Percentiles rank a stretch among this genome's conserved stretches.
Conservation (phyloP, 2,329 filamentous ascomycete species). For the Clonostachys solani region DNA sequence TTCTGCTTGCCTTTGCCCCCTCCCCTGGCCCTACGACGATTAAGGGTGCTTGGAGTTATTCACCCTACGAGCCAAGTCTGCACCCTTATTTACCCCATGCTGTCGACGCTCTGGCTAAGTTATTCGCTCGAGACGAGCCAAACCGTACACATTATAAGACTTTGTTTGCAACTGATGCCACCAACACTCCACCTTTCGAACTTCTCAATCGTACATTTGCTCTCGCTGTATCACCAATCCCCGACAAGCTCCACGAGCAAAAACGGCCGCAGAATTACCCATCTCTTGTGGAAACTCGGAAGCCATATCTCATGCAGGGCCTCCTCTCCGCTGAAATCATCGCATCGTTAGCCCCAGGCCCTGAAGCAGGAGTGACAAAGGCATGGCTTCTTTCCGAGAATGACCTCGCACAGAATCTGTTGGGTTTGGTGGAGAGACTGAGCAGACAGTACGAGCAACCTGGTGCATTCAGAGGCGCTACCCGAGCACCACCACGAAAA, state of each 20-base stretch:
- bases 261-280: conserved; percentile 56
- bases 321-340: conserved; percentile 88
- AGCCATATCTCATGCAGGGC: conserved; percentile 88
- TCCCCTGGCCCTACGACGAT: conserved; percentile 57
- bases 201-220: conserved; percentile 84
- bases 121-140: conserved; percentile 88
- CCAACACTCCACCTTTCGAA: conserved; percentile 63
- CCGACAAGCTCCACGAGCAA: conserved; percentile 52
- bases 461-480: conserved; percentile 25
- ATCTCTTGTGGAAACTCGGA: conserved; percentile 73
- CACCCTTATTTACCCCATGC: conserved; percentile 89
- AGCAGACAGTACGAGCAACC: conserved; percentile 57
- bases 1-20: conserved; percentile 87
- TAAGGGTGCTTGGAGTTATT: conserved; percentile 64
- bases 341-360: conserved; percentile 65
- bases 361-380: conserved; percentile 69
- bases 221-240: conserved; percentile 79
- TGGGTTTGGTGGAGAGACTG: conserved; percentile 70
- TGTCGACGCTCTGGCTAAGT: conserved; percentile 84
- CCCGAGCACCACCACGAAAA: conserved; percentile 27
- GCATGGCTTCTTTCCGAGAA: conserved; percentile 81
- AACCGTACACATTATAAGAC: conserved; percentile 81
- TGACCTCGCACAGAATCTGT: conserved; percentile 76
- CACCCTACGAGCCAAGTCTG: conserved; percentile 72
- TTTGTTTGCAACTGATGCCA: conserved; percentile 72